These are phyloP conservation scores for Hemileia vastatrix DNA, from an alignment of 1,284 basidiomycete genomes.

Conservation along the genomic window DNA sequence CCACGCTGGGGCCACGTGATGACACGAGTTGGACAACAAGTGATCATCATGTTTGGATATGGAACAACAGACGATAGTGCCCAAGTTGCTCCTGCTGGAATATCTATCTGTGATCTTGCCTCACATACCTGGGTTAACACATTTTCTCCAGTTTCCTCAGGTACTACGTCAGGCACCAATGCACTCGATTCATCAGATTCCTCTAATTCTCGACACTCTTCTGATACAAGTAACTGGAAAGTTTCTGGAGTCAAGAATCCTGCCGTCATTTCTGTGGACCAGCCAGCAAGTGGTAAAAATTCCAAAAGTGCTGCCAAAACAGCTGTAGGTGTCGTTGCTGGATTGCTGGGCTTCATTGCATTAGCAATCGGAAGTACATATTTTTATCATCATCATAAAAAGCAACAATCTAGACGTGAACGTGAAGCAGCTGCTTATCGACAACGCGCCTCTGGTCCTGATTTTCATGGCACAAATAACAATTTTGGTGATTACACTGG, in stretches of 20 bases:
- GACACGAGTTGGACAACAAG: conserved; percentile 9
- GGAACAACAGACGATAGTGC: conserved; percentile 4
- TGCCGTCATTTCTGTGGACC: neutral
- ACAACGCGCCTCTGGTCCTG: conserved; percentile 11
- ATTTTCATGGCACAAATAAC: neutral
- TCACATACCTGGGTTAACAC: conserved; percentile 5
- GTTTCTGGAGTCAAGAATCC: conserved; percentile 7
- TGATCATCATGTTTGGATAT: conserved; percentile 11
- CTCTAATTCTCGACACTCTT: neutral
- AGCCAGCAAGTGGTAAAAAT: too few relatives aligned
- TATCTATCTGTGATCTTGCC: conserved; percentile 5
- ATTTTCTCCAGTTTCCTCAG: too few relatives aligned
- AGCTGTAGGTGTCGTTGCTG: conserved; percentile 2
- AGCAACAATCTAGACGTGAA: neutral
- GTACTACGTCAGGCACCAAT: too few relatives aligned
- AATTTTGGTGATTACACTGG: conserved; percentile 3
- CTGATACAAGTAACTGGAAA: neutral
- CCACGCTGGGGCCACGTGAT: conserved; percentile 18
- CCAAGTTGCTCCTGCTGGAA: conserved; percentile 2
- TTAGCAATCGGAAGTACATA: conserved; percentile 4
- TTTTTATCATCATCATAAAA: conserved; percentile 12
- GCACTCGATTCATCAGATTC: neutral
- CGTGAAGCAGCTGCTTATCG: conserved; percentile 10
- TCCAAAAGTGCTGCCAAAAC: too few relatives aligned
- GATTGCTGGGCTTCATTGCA: neutral